phyloP scores from a whole-genome alignment of 192 early-diverging fungal genomes.

The Funneliformis geosporum region DNA sequence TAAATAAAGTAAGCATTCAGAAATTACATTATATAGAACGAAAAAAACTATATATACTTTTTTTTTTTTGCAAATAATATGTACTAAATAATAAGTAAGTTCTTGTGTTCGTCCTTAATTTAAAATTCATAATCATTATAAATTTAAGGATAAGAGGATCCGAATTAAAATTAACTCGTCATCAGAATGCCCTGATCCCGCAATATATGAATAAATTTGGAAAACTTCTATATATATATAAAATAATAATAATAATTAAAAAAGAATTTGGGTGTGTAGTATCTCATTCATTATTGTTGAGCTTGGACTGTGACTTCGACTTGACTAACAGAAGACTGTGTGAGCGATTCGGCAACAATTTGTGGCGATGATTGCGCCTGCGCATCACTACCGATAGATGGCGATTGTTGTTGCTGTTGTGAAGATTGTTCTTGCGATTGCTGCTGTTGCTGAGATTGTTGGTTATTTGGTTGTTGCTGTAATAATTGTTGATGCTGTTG shows the following conservation, averaged over 20 bases:
- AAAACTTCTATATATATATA: background rate
- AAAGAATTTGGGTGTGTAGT: background rate
- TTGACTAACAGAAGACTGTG: constrained; percentile 13
- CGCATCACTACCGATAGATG: constrained; percentile 32
- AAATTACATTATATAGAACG: background rate
- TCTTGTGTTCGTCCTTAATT: background rate
- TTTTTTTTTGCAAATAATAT: background rate
- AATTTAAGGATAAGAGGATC: background rate
- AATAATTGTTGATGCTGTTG: constrained; percentile 20
- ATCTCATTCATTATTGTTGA: constrained; percentile 18
- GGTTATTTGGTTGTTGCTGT: background rate
- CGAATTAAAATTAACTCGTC: background rate
- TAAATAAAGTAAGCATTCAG: background rate
- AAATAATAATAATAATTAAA: background rate
- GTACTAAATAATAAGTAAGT: background rate
- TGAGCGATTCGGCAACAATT: background rate
- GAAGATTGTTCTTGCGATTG: background rate
- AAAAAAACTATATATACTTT: background rate
- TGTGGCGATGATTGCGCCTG: constrained; percentile 30
- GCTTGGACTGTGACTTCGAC: background rate
- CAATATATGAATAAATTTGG: background rate
- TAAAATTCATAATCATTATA: background rate
- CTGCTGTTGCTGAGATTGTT: background rate
- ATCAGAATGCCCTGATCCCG: background rate
- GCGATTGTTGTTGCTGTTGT: constrained; percentile 10